Evolutionary conservation across 108 stramenopile species (phyloP).

Genomic region (Seminavis robusta): DNA sequence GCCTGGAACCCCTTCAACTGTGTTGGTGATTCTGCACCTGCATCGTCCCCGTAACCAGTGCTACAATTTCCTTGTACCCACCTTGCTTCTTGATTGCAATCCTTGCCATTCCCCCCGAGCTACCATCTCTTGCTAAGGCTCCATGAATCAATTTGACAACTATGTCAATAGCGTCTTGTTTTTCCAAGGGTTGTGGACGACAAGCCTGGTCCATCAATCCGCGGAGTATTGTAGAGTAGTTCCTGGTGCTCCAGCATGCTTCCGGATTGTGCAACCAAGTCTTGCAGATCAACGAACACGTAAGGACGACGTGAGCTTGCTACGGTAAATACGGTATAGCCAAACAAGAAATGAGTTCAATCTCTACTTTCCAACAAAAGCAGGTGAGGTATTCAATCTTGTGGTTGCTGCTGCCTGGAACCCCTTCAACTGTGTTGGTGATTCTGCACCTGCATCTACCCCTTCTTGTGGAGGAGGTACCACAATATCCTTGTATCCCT

Average conservation of each 20-base stretch:
- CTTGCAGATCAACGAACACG: constrained; percentile 15
- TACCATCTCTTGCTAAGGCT: constrained; percentile 76
- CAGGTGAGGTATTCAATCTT: too few species aligned
- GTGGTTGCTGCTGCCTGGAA: too few species aligned
- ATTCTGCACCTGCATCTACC: too few species aligned
- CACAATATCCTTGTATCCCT: constrained; percentile 27
- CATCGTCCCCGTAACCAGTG: too few species aligned
- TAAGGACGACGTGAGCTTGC: constrained; percentile 57
- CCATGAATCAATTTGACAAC: constrained; percentile 50
- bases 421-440: too few species aligned
- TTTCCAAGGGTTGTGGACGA: constrained; percentile 15
- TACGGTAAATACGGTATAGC: constrained; percentile 63
- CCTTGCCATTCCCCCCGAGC: constrained; percentile 72
- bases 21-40: too few species aligned
- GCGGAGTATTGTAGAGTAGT: constrained; percentile 61
- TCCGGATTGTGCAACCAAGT: constrained; percentile 50
- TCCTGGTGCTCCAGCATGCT: constrained; percentile 65
- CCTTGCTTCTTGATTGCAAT: constrained; percentile 41
- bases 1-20: too few species aligned
- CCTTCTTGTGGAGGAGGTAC: too few species aligned
- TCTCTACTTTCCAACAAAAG: too few species aligned
- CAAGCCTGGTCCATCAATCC: constrained; percentile 60
- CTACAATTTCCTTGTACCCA: constrained; percentile 26
- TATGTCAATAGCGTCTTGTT: constrained; percentile 62
- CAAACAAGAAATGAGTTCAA: too few species aligned